Evolutionary conservation across 257 asterid genomes (phyloP).

Genomic region (Leptodermis oblonga): DNA sequence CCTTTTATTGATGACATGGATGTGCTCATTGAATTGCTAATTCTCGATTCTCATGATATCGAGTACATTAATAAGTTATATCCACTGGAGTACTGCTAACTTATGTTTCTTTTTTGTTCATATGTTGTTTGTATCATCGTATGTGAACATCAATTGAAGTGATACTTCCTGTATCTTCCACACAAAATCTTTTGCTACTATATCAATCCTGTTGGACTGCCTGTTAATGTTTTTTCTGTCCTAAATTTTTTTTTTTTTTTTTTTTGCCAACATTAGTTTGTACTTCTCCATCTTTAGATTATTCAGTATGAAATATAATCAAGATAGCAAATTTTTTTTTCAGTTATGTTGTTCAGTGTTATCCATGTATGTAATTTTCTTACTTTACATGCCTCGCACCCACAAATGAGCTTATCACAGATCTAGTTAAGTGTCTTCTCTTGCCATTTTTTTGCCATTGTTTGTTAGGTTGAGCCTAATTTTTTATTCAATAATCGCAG

Average conservation of each 20-base stretch:
- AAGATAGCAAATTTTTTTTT: not conserved
- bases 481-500: constrained; percentile 30
- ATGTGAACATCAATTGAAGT: too few species aligned
- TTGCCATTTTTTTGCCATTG: not conserved
- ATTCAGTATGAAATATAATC: not conserved
- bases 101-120: too few species aligned
- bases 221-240: not conserved
- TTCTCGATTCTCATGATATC: not conserved
- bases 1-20: too few species aligned
- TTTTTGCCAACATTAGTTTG: not conserved
- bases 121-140: too few species aligned
- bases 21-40: not conserved
- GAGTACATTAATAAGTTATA: not conserved
- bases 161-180: too few species aligned
- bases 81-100: too few species aligned
- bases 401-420: not conserved
- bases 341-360: not conserved
- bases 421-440: not conserved
- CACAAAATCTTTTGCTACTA: too few species aligned
- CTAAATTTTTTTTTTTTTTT: too few species aligned
- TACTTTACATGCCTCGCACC: not conserved
- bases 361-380: not conserved
- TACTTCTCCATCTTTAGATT: not conserved
- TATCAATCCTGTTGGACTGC: not conserved
- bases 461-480: not conserved